A percentile compares a stretch with the other conserved stretches of the same genome.
phyloP scores from a whole-genome alignment of 495 filamentous ascomycete genomes.

The Astrocystis sublimbata region DNA sequence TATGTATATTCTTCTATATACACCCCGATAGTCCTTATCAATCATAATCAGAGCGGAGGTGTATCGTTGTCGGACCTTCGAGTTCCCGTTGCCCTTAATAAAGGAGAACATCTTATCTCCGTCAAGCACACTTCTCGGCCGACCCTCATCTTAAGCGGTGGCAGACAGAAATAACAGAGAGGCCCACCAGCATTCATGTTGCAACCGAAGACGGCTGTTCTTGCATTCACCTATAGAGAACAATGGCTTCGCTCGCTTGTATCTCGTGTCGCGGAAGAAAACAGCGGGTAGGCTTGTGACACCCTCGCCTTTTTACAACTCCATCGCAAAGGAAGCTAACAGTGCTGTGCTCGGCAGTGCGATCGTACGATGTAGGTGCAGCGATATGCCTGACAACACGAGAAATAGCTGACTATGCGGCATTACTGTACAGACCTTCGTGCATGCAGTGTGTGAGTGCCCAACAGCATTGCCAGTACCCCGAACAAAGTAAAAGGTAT shows the following conservation, averaged over 20 bases:
- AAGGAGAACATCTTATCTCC: background rate
- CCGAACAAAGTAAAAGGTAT: background rate
- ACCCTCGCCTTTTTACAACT: background rate
- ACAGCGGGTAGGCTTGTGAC: conserved; percentile 3
- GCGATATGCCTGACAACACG: background rate
- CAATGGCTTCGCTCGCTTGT: background rate
- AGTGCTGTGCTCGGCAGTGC: background rate
- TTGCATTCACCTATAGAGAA: background rate
- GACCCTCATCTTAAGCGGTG: no score
- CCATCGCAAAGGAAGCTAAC: background rate
- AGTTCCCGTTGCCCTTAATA: background rate
- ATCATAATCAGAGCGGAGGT: background rate
- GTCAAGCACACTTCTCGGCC: background rate
- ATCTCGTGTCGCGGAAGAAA: conserved; percentile 3
- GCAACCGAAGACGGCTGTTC: background rate
- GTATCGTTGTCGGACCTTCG: background rate
- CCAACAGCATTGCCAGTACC: background rate
- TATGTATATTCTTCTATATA: background rate
- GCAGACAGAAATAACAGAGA: background rate
- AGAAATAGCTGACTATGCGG: background rate
- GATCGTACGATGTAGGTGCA: background rate
- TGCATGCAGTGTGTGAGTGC: background rate
- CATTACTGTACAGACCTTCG: background rate
- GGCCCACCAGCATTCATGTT: background rate
- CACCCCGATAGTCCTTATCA: background rate